Base-by-base conservation (phyloP, 2,329 filamentous ascomycete species). In the Sarocladiaceae sp. region DNA sequence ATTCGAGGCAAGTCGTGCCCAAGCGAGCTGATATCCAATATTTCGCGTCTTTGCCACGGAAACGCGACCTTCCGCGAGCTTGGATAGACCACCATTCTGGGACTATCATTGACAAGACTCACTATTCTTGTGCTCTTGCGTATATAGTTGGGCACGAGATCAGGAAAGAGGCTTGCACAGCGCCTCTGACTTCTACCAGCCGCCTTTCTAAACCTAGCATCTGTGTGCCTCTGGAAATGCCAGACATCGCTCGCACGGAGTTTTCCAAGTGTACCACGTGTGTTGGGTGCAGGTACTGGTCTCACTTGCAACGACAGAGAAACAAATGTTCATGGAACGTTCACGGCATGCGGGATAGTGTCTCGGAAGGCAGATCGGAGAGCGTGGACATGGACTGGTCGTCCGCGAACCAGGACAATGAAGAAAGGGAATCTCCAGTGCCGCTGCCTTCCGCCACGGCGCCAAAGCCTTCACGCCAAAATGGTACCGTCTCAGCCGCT, bases 211-310 rank as follows among this genome's bases (percentile, higher is more conserved):
- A 51, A 0, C 52, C 52, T 1, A 71, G 67, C 51, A 54, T 71
- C 2, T 57, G 56, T 2, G 50, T 68, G 13, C 59, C 66, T 0
- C 6, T 29, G 2, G 25, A 28, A 1, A 51, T 69, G 42, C 52
- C 62, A 1, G 8, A 28, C 0, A 42, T 52, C 2, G 56, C 60
- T 1, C 59, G 57, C 18, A 28, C 49, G 7, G 46, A 58, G 1
- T 64, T 69, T 28, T 58, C 55, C 33, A 40, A 46, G 4, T 13
- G 50, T 2, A 40, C 46, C 7, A 57, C 59, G 4, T 71, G 68
- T 53, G 64, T 66, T 0, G 60, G 64, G 2, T 68, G 65, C 37
- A 60, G 54, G 29, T 71, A 70, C 53, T 63, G 55, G 26, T 54
- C 56, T 6, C 53, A 61, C 26, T 48, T 60, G 2, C 58, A 61